Base-by-base conservation (phyloP, 441 rosid genomes). In the Jatropha multifida region DNA sequence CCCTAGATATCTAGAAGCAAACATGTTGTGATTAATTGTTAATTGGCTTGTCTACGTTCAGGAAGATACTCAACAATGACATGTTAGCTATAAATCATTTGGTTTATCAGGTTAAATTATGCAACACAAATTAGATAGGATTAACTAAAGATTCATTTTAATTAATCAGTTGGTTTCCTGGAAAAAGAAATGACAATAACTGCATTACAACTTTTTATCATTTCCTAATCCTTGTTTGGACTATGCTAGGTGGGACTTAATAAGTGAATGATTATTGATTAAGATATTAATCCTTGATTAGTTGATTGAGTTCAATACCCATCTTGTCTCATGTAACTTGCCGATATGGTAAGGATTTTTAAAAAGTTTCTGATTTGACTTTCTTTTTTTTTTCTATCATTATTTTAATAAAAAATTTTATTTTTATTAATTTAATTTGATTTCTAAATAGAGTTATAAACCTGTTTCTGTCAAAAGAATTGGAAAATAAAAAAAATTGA, bases 281-380 rank as follows among this genome's bases (percentile, higher is more conserved):
- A 32, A 32, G 32, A 32, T 54, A 73, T 63, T 56, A 76, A 32
- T 32, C 52, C 17, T 71, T 32, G 37, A 67, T 62, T 59, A 67
- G 37, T 32, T 32, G 32, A 32, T 32, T 32, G 32, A 2, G 32
- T 4, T 20, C 15, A 0, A 17, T 18, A 23, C n/a, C 37, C 65
- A 12, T 60, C 38, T 12, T 2, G 17, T 54, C n/a, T 54, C 15
- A 44, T 42, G 9, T 37, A 13, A 26, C 42, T 10, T 9, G 23
- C 23, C 23, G 23, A 23, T 42, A 23, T 23, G 23, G 23, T 23
- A 23, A 23, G 23, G 23, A 23, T 23, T 23, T 23, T 23, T 23
- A 23, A 23, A 23, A 23, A 23, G 23, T 23, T 23, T 23, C 23
- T 23, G 23, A 23, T 23, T 23, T 23, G 23, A 23, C 0, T 23